Base-by-base conservation (phyloP, 164 flowering plant genomes). In the Saururus chinensis region DNA sequence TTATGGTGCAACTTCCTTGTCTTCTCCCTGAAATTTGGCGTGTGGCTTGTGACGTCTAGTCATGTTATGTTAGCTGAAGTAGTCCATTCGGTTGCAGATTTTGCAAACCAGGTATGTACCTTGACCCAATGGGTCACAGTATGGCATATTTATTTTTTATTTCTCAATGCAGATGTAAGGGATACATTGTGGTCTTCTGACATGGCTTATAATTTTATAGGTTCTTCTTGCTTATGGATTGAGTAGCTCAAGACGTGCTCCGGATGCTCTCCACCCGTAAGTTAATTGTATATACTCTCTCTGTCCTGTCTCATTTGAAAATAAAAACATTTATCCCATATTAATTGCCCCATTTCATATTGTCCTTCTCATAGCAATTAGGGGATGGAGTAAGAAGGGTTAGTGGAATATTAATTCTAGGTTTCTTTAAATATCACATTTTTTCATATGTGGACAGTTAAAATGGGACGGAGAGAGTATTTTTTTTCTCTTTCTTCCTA, bases 191-290 rank as follows among this genome's bases (percentile, higher is more conserved):
- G 49, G 7, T 45, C 11, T 8, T 12, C 2, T 45, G 49, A 12
- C 17, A 10, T 45, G 4, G 37, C 37, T 23, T 23, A 69, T 77
- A 54, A 61, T 59, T 54, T 76, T 81, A 75, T 78, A 93, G 99
- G 95, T 83, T 16, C 95, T 93, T 67, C 96, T 93, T 81, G 95
- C 97, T 77, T 93, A 93, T 80, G 99, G 99, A 65, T 64, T 93
- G 65, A 87, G 75, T 74, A 93, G 99, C 74, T 93, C 99, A 63
- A 83, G 88, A 69, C 97, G 99, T 73, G 99, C 87, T 51, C 99
- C 97, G 56, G 99, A 93, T 85, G 97, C 99, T 70, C 61, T 93
- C 59, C 99, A 93, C 69, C 97, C 97, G 99, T 93, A 73, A 87
- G 99, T 85, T 17, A 60, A 52, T 41, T 26, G 11, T 30, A 12